Evolutionary conservation across 345 rosid species (phyloP), one percentile per base, ranked within the genome.

Genomic region (Arabis hirsuta): DNA sequence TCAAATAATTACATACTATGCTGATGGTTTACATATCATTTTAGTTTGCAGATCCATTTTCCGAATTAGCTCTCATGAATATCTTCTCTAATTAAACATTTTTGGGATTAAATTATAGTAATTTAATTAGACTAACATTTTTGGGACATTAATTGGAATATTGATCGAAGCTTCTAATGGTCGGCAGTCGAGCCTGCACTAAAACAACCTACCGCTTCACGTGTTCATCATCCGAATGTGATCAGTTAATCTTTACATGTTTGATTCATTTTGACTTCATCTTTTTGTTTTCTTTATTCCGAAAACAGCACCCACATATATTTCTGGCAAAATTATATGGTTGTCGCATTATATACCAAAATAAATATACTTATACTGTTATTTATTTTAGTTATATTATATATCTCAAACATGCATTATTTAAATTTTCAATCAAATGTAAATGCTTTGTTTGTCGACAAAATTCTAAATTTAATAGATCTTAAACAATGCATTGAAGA

Each of bases 101-200:
- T 16, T 16, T 16, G 16, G 16, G 16, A 16, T 16, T 16, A 16
- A 16, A 16, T 16, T 16, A 16, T 16, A 16, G 16, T 16, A 16
- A 16, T 16, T 16, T 16, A 16, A 16, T 16, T 16, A 16, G 16
- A 16, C 16, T 16, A 38, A 65, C 24, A 56, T 26, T n/a, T 31
- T 31, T 11, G 47, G 39, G 62, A 60, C 52, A 48, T 16, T 16
- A 22, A 22, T 12, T 27, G 60, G 44, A 58, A 65, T 31, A 66
- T 19, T 51, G 62, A 66, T 48, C 29, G 67, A 58, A 73, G 65
- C 67, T 74, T 74, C n/a, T 50, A 12, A 42, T 59, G 61, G 79
- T 62, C 71, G 74, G 79, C 65, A 76, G 74, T 69, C 34, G 29
- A 54, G 41, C 65, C 75, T 76, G 36, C 79, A 76, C 79, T 71